Evolutionary conservation across 805 yeast species (phyloP).

Genomic region (Yarrowia deformans): DNA sequence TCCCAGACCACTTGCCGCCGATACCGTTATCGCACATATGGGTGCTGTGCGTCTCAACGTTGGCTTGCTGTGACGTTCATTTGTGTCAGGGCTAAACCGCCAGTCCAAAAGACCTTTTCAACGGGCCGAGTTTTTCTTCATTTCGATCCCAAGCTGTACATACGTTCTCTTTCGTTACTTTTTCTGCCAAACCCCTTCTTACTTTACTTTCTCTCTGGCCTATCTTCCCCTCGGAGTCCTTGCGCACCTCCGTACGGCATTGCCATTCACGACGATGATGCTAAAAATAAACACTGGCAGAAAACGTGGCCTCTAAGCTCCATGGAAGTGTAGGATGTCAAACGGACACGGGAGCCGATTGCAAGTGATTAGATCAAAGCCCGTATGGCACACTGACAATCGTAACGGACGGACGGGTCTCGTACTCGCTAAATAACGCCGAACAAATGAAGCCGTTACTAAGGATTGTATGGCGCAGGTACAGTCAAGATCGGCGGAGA

Average conservation of each 20-base stretch:
- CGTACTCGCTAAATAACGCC: conserved; percentile 15
- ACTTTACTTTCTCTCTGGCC: too few species aligned
- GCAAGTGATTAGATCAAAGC: too few species aligned
- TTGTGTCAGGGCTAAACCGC: neutral
- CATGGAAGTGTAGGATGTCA: neutral
- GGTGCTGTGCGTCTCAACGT: conserved; percentile 19
- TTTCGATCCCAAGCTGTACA: neutral
- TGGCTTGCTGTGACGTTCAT: conserved; percentile 17
- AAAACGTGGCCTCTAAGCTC: neutral
- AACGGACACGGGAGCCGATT: too few species aligned
- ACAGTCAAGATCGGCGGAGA: conserved; percentile 4
- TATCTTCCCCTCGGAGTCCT: too few species aligned
- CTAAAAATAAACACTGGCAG: conserved; percentile 8
- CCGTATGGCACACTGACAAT: too few species aligned
- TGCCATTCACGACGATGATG: neutral
- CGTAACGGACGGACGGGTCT: neutral
- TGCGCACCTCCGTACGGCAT: neutral
- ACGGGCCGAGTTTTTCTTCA: too few species aligned
- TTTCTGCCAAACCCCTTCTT: neutral
- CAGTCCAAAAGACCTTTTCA: too few species aligned
- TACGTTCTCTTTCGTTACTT: neutral
- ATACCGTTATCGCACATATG: conserved; percentile 27
- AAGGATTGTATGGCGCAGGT: conserved; percentile 26
- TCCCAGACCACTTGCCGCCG: neutral
- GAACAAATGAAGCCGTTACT: conserved; percentile 1